Conservation (phyloP, 257 asterid genomes). For the Solanum corneliomulleri region DNA sequence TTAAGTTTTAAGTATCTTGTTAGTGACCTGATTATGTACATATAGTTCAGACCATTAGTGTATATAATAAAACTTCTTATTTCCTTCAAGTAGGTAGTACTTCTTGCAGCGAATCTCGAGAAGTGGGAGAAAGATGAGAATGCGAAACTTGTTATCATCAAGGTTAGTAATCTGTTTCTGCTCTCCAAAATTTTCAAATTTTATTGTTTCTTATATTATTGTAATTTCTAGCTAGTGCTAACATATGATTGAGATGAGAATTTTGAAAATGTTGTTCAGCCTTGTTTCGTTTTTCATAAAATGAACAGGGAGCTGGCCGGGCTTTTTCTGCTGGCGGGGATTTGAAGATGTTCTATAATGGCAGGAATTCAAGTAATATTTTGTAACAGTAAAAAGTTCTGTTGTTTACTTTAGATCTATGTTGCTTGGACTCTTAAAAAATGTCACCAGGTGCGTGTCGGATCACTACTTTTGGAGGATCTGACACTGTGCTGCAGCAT, state of each 20-base stretch:
- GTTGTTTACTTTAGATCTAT: not conserved
- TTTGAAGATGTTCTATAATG: conserved; percentile 75
- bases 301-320: conserved; percentile 75
- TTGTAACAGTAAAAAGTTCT: not conserved
- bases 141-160: conserved; percentile 56
- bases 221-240: not conserved
- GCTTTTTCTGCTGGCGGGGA: conserved; percentile 98
- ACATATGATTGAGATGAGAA: not conserved
- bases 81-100: conserved; percentile 40
- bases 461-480: not conserved
- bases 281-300: not conserved
- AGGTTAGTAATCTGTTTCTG: conserved; percentile 23
- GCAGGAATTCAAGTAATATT: conserved; percentile 53
- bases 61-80: not conserved
- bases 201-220: not conserved
- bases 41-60: not conserved
- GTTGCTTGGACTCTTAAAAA: not conserved
- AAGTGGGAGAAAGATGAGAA: conserved; percentile 85
- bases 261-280: not conserved
- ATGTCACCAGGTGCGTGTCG: not conserved
- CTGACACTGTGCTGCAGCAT: not conserved
- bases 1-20: not conserved
- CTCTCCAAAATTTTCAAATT: not conserved
- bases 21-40: not conserved
- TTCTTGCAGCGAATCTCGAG: conserved; percentile 66